phyloP scores from a whole-genome alignment of 148 eudicot species.

The Simmondsia chinensis region DNA sequence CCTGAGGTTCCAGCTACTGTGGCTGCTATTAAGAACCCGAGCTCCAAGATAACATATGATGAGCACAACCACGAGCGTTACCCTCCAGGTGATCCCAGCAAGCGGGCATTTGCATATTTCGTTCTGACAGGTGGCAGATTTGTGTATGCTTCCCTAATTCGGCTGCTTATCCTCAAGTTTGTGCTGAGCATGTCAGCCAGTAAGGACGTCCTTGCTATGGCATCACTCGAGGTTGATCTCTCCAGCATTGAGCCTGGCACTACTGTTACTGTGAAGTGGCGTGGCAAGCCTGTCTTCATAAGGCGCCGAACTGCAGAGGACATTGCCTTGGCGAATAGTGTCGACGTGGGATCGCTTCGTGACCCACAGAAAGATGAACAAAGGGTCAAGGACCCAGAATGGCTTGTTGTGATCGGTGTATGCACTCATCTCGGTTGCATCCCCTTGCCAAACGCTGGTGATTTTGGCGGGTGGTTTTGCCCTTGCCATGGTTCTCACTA shows the following conservation, averaged over 20 bases:
- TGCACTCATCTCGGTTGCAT: conserved; percentile 78
- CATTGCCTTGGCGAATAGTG: conserved; percentile 48
- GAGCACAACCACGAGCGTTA: conserved; percentile 57
- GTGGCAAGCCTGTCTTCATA: conserved; percentile 75
- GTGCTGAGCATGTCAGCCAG: conserved; percentile 77
- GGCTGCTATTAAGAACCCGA: conserved; percentile 59
- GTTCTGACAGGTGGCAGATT: conserved; percentile 67
- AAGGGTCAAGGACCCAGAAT: conserved; percentile 73
- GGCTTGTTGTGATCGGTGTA: conserved; percentile 69
- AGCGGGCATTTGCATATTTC: conserved; percentile 60
- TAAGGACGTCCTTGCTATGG: conserved; percentile 67
- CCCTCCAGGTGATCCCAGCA: conserved; percentile 75
- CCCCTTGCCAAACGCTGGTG: conserved; percentile 73
- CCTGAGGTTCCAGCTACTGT: conserved; percentile 49
- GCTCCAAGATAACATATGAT: conserved; percentile 48
- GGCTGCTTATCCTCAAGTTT: conserved; percentile 62
- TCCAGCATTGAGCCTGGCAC: conserved; percentile 63
- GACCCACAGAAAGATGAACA: conserved; percentile 60
- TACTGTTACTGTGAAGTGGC: conserved; percentile 84
- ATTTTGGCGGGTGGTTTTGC: conserved; percentile 71
- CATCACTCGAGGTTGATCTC: conserved; percentile 69
- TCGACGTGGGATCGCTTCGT: conserved; percentile 42
- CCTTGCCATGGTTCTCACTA: conserved; percentile 86
- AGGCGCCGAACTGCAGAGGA: conserved; percentile 60
- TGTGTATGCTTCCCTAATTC: conserved; percentile 57